phyloP scores from a whole-genome alignment of 345 rosid genomes.

The Kernera saxatilis region DNA sequence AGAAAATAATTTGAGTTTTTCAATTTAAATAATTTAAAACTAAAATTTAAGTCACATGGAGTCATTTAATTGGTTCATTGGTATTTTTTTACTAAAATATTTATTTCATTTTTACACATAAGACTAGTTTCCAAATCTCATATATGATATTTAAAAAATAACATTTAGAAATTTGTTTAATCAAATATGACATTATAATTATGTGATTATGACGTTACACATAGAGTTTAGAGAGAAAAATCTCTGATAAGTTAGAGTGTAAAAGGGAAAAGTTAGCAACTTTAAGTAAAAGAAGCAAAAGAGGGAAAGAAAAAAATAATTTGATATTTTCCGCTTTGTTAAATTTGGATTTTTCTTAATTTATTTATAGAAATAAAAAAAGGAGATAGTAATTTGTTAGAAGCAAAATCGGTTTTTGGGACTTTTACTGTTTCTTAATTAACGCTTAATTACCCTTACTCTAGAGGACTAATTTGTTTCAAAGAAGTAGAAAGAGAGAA shows the following conservation, averaged over 20 bases:
- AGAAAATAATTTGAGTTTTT: background rate
- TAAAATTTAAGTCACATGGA: background rate
- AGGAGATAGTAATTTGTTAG: background rate
- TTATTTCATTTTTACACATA: background rate
- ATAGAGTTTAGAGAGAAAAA: background rate
- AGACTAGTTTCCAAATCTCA: background rate
- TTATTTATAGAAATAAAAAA: background rate
- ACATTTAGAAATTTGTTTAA: background rate
- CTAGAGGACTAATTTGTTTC: constrained; percentile 2
- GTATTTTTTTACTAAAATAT: background rate
- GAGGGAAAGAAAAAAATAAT: background rate
- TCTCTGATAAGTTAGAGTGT: constrained; percentile 15
- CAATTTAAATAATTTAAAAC: background rate
- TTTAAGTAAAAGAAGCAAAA: constrained; percentile 21
- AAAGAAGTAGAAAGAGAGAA: constrained; percentile 7
- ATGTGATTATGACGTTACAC: constrained; percentile 12
- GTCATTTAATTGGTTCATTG: background rate
- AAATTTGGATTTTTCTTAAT: background rate
- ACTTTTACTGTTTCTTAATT: background rate
- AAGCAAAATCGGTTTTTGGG: background rate
- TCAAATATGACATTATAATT: background rate
- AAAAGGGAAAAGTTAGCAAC: constrained; percentile 6
- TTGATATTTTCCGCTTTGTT: background rate
- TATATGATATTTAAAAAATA: background rate
- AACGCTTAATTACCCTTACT: constrained; percentile 3